Conservation (phyloP, 139 green algal species). For the Ettlia oleoabundans region DNA sequence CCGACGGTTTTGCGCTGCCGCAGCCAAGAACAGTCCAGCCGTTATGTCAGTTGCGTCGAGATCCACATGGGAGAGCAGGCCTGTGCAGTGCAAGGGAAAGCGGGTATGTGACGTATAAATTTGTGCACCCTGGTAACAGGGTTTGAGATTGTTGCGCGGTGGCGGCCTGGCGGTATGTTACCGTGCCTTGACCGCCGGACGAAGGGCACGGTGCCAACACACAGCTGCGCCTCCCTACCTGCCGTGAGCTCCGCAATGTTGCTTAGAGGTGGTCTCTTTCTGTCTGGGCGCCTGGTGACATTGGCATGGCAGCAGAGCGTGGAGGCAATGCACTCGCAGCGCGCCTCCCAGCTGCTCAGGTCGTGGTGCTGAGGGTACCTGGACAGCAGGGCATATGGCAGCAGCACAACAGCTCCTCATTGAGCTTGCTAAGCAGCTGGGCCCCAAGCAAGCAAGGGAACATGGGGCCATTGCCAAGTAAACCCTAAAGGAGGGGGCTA, state of each 20-base stretch:
- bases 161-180: no score
- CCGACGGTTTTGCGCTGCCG: conserved; percentile 48
- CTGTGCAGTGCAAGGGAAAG: background rate
- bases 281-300: conserved; percentile 19
- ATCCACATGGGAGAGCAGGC: conserved; percentile 47
- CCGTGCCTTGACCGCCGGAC: no score
- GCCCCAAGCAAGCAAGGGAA: no score
- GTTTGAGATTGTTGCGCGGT: no score
- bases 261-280: conserved; percentile 45
- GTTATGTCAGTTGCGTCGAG: conserved; percentile 55
- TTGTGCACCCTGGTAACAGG: no score
- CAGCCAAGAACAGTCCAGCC: conserved; percentile 42
- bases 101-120: no score
- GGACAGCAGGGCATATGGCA: background rate
- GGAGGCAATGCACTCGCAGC: conserved; percentile 43
- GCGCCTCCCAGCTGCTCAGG: conserved; percentile 44
- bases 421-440: no score
- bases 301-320: conserved; percentile 47
- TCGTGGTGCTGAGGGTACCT: conserved; percentile 28
- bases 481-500: no score
- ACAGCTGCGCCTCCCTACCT: background rate
- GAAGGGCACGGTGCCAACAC: background rate
- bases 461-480: no score
- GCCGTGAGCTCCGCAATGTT: conserved; percentile 55
- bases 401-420: conserved; percentile 7